Base-by-base conservation (phyloP, 805 yeast species). In the Isabelozyma heimii region DNA sequence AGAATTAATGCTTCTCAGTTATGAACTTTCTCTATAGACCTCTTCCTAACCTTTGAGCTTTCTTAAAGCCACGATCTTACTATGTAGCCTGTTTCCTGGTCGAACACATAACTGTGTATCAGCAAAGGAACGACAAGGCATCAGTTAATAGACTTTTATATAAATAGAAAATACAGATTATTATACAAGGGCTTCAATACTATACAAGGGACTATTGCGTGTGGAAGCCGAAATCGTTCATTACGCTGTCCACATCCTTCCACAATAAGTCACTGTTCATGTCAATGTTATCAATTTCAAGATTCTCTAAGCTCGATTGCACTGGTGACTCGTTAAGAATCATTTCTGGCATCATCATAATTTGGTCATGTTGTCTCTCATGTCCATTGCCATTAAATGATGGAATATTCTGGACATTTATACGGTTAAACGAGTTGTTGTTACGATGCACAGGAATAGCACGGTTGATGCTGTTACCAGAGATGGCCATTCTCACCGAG, bases 221-320 rank as follows among this genome's bases (percentile, higher is more conserved):
- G 55, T 87, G 89, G 71, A 90, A 90, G 5, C 97, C 97, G 67
- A 89, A 90, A 61, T 89, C 96, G 61, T 87, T 89, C 96, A 90
- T 89, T 49, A 90, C 87, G 43, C 89, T 76, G 54, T 89, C 96
- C 27, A 90, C 91, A 61, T 90, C 95, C 60, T 85, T 87, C 91
- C 87, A 85, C 17, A 83, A 69, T 50, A 80, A 55, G 45, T 80
- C 87, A 20, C 79, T 75, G 56, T 80, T 83, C 49, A 68, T 52
- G 37, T 76, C 81, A 65, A 79, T 69, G 8, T 68, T 59, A 51
- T 72, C 79, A 47, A 73, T 54, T 44, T 68, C 73, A 44, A 71
- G 59, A 30, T 69, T 67, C 44, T 64, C 68, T 41, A 67, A 44
- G 17, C 66, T 67, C 13, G 59, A 59, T 39, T 59, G 64, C 1